Conservation (phyloP, 164 flowering plant genomes). For the Nelumbo lutea region DNA sequence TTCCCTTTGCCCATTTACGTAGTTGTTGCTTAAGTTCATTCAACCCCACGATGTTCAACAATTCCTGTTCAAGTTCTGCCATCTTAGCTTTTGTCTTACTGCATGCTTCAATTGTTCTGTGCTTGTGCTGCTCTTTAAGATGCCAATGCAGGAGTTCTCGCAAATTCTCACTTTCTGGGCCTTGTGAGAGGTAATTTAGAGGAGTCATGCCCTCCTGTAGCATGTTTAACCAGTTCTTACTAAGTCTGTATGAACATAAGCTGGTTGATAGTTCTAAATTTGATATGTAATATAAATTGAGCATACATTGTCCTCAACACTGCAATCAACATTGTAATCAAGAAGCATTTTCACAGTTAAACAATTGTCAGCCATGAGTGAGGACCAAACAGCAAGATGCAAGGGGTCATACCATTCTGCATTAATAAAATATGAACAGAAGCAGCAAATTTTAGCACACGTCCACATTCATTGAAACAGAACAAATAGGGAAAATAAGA, state of each 20-base stretch:
- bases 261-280: not conserved
- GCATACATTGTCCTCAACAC: slow-evolving; percentile 71
- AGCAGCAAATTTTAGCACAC: not conserved
- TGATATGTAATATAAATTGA: not conserved
- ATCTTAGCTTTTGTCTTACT: slow-evolving; percentile 78
- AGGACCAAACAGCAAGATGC: slow-evolving; percentile 95
- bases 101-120: slow-evolving; percentile 78
- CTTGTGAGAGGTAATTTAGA: slow-evolving; percentile 67
- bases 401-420: slow-evolving; percentile 99
- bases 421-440: not conserved
- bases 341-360: slow-evolving; percentile 73
- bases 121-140: slow-evolving; percentile 73
- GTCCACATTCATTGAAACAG: not conserved
- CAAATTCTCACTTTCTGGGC: slow-evolving; percentile 66
- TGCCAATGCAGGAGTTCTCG: slow-evolving; percentile 51
- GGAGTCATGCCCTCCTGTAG: slow-evolving; percentile 89
- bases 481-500: not conserved
- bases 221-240: not conserved
- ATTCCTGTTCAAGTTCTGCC: slow-evolving; percentile 75
- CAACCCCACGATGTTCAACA: slow-evolving; percentile 74
- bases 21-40: slow-evolving; percentile 78
- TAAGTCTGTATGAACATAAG: not conserved
- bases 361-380: slow-evolving; percentile 58
- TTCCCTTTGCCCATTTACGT: slow-evolving; percentile 95
- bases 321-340: slow-evolving; percentile 81